Percentiles rank a stretch among this genome's conserved stretches.
These are phyloP conservation scores for Camillea tinctor DNA, from an alignment of 2,329 filamentous ascomycete genomes.

Conservation along the genomic window DNA sequence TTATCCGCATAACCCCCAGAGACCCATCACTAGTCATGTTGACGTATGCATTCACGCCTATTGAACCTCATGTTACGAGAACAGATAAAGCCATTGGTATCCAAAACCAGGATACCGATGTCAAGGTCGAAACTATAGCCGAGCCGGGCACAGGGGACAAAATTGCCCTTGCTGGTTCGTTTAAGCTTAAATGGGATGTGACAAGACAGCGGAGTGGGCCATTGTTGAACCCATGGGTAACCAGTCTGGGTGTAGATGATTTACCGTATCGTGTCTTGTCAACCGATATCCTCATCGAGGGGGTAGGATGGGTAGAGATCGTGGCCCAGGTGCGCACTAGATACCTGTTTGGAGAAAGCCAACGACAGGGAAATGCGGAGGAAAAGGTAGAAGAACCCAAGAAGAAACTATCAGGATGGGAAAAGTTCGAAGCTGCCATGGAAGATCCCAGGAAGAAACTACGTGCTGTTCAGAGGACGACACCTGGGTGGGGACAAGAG, in stretches of 20 bases:
- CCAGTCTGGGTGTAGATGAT: constrained; percentile 61
- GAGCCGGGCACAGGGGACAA: constrained; percentile 54
- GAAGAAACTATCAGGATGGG: constrained; percentile 18
- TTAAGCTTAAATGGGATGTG: constrained; percentile 76
- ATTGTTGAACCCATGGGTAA: constrained; percentile 62
- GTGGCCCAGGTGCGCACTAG: constrained; percentile 73
- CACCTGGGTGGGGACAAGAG: not conserved
- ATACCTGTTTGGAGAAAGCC: constrained; percentile 37
- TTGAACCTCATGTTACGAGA: constrained; percentile 72
- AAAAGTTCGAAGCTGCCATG: constrained; percentile 19
- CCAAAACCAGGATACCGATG: constrained; percentile 61
- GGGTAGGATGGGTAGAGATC: constrained; percentile 90
- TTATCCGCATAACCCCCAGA: constrained; percentile 82
- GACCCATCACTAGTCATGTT: constrained; percentile 66
- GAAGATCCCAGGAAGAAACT: constrained; percentile 10
- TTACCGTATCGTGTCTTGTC: constrained; percentile 79
- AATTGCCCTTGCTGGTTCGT: constrained; percentile 70
- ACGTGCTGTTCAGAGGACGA: constrained; percentile 15
- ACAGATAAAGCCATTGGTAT: constrained; percentile 78
- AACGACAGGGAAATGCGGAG: constrained; percentile 11
- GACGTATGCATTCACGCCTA: constrained; percentile 81
- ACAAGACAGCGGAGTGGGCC: constrained; percentile 77
- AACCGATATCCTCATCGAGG: constrained; percentile 85
- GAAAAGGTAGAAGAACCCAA: constrained; percentile 14
- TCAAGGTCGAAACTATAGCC: constrained; percentile 63